Evolutionary conservation across 2,329 filamentous ascomycete genomes (phyloP).

Genomic region (Coniochaeta prunicola): DNA sequence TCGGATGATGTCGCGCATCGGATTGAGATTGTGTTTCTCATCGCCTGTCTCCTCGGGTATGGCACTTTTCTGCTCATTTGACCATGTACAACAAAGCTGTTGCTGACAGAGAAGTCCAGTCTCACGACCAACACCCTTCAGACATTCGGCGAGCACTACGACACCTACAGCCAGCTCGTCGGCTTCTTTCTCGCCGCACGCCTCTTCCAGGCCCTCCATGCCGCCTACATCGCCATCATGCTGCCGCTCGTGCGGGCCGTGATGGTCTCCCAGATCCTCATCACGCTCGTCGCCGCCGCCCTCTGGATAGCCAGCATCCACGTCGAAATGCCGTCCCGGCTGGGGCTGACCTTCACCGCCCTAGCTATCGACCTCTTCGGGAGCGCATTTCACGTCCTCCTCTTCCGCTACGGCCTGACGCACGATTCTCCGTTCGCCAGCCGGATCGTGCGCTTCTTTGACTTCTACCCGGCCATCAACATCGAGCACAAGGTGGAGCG

Average conservation of each 20-base stretch:
- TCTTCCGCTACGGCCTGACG: conserved; percentile 23
- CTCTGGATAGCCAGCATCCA: conserved; percentile 57
- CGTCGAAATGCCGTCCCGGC: conserved; percentile 22
- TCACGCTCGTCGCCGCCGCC: conserved; percentile 37
- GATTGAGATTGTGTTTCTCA: conserved; percentile 51
- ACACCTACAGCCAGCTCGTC: conserved; percentile 51
- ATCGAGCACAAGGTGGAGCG: conserved; percentile 61
- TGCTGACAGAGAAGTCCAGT: background rate
- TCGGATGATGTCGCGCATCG: conserved; percentile 53
- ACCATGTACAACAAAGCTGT: background rate
- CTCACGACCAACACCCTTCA: conserved; percentile 57
- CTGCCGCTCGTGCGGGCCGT: conserved; percentile 51
- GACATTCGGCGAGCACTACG: conserved; percentile 37
- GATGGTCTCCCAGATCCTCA: conserved; percentile 41
- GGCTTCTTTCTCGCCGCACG: conserved; percentile 54
- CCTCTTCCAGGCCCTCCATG: conserved; percentile 44
- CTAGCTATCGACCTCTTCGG: conserved; percentile 47
- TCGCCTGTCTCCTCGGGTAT: conserved; percentile 52
- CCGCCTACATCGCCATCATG: conserved; percentile 34
- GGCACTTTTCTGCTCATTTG: conserved; percentile 5
- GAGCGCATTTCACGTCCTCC: conserved; percentile 30
- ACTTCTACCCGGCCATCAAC: conserved; percentile 55
- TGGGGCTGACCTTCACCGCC: conserved; percentile 46
- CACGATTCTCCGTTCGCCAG: conserved; percentile 13
- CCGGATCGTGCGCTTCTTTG: conserved; percentile 33